Conservation (phyloP, 495 filamentous ascomycete genomes). For the Neurospora tetrasperma region DNA sequence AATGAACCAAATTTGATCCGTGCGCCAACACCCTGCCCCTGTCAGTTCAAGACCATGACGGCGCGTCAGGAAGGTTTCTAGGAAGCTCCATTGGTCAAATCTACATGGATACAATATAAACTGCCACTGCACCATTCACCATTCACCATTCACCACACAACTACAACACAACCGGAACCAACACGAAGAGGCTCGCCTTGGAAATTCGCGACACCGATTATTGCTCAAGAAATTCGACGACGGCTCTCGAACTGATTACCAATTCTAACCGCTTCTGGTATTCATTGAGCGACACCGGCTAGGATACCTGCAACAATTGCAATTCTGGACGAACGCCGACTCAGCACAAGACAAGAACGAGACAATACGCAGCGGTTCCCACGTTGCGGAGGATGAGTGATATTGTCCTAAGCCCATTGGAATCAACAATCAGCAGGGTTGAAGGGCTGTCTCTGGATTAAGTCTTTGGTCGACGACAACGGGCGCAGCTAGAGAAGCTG, state of each 20-base stretch:
- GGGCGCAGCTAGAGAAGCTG: conserved; percentile 4
- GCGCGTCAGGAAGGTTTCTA: not conserved
- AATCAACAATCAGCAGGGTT: conserved; percentile 3
- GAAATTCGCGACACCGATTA: not conserved
- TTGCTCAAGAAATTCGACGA: not conserved
- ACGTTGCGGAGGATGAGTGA: conserved; percentile 18
- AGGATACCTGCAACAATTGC: not conserved
- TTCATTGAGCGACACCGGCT: not conserved
- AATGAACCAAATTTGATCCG: not conserved
- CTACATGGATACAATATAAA: not conserved
- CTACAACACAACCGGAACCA: not conserved
- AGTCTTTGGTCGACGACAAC: not conserved
- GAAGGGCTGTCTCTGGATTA: not conserved
- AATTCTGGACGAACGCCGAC: not conserved
- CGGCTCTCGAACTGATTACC: not conserved
- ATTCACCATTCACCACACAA: not conserved
- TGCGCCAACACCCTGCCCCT: not conserved
- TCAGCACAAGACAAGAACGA: not conserved
- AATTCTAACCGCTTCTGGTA: not conserved
- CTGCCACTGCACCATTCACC: not conserved
- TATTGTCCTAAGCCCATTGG: not conserved
- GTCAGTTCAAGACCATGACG: not conserved
- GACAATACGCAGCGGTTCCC: not conserved
- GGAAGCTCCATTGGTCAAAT: not conserved
- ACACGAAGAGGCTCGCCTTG: not conserved